Percentiles rank a stretch among this genome's conserved stretches.
Evolutionary conservation across 441 rosid genomes (phyloP).

Genomic region (Erysimum cheiri): DNA sequence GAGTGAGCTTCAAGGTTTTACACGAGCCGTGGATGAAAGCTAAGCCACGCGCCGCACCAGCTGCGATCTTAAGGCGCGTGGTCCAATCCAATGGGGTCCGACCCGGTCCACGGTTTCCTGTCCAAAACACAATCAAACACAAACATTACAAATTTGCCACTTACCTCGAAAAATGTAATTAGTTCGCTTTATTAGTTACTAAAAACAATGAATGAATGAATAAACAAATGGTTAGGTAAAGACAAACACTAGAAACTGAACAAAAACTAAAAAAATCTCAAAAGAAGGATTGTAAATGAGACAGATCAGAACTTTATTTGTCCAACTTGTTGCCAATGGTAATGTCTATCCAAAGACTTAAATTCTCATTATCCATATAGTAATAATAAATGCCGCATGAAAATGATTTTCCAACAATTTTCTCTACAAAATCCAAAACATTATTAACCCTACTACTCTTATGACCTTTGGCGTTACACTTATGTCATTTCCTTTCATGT

Average conservation of each 20-base stretch:
- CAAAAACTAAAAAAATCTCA: not conserved
- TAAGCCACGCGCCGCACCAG: conserved; percentile 70
- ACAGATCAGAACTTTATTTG: conserved; percentile 41
- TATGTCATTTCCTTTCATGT: conserved; percentile 13
- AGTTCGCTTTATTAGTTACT: conserved; percentile 25
- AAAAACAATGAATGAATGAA: not conserved
- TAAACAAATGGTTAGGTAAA: conserved; percentile 6
- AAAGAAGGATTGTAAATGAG: conserved; percentile 31
- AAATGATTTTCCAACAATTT: not conserved
- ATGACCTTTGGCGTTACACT: conserved; percentile 34
- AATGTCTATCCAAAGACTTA: conserved; percentile 23
- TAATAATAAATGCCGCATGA: conserved; percentile 30
- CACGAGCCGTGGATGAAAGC: conserved; percentile 60
- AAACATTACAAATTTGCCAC: conserved; percentile 11
- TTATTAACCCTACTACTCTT: conserved; percentile 1
- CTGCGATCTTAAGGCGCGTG: conserved; percentile 66
- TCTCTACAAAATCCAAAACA: not conserved
- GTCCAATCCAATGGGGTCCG: conserved; percentile 72
- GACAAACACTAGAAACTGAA: conserved; percentile 18
- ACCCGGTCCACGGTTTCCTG: conserved; percentile 77
- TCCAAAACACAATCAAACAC: not conserved
- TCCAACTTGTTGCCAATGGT: conserved; percentile 36
- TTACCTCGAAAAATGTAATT: conserved; percentile 10
- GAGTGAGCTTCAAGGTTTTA: conserved; percentile 62
- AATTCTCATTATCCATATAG: conserved; percentile 20